Evolutionary conservation across 441 rosid genomes (phyloP).

Genomic region (Erodium trifolium): DNA sequence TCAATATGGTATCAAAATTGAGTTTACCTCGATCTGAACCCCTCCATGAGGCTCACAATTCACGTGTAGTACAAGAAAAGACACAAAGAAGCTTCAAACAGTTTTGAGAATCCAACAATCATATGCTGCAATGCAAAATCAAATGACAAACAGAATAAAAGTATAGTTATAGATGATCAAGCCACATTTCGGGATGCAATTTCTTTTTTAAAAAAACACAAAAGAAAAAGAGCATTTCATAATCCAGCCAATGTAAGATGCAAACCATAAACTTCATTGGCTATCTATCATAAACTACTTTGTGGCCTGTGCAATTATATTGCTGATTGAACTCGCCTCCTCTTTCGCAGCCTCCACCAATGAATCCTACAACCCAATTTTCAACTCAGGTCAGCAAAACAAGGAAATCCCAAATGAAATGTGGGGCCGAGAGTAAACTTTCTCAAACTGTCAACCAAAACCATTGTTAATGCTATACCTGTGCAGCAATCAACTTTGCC

Average conservation of each 20-base stretch:
- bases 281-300: conserved; percentile 24
- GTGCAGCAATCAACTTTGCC: conserved; percentile 75
- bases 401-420: conserved; percentile 1
- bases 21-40: too few species aligned
- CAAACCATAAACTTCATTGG: conserved; percentile 1
- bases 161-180: conserved; percentile 3
- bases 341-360: conserved; percentile 65
- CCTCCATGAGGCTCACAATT: too few species aligned
- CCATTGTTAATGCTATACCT: conserved; percentile 32
- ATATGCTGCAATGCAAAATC: not conserved
- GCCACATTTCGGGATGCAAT: not conserved
- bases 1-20: too few species aligned
- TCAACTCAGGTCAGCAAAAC: conserved; percentile 6
- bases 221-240: not conserved
- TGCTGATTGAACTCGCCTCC: conserved; percentile 53
- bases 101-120: not conserved
- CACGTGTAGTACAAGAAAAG: too few species aligned
- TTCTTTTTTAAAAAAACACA: conserved; percentile 14
- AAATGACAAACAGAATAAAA: not conserved
- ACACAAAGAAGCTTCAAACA: not conserved
- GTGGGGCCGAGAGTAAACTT: not conserved
- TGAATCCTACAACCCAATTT: conserved; percentile 38
- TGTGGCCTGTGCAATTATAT: conserved; percentile 65
- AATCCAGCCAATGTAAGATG: conserved; percentile 1
- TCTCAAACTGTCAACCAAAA: not conserved